Conservation (phyloP, 2,329 filamentous ascomycete genomes). For the Berkeleyomyces basicola region DNA sequence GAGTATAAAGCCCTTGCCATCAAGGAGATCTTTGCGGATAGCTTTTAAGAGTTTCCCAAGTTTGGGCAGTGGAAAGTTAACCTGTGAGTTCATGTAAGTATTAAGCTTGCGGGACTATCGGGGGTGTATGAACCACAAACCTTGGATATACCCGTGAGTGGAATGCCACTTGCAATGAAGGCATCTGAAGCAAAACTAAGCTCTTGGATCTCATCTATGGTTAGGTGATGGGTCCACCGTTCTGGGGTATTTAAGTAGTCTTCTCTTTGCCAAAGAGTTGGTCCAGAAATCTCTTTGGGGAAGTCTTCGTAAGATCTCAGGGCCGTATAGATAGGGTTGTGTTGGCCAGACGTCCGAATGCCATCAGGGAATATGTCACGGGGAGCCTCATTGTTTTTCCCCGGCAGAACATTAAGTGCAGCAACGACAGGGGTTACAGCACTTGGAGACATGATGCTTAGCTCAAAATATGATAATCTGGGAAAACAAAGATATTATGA, state of each 20-base stretch:
- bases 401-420: not conserved
- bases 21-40: slow-evolving; percentile 34
- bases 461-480: not conserved
- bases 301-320: slow-evolving; percentile 54
- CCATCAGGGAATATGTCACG: slow-evolving; percentile 29
- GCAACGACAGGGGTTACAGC: not conserved
- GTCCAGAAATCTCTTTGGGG: slow-evolving; percentile 52
- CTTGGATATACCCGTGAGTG: slow-evolving; percentile 49
- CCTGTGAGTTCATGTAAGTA: slow-evolving; percentile 15
- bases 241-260: slow-evolving; percentile 47
- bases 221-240: slow-evolving; percentile 58
- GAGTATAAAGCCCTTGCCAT: slow-evolving; percentile 79
- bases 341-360: slow-evolving; percentile 48
- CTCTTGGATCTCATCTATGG: slow-evolving; percentile 47
- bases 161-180: slow-evolving; percentile 48
- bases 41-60: slow-evolving; percentile 22
- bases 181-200: slow-evolving; percentile 48
- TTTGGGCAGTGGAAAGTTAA: slow-evolving; percentile 28
- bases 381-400: slow-evolving; percentile 22
- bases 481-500: not conserved
- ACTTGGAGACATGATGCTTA: slow-evolving; percentile 3
- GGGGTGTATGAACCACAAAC: slow-evolving; percentile 13
- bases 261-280: slow-evolving; percentile 54
- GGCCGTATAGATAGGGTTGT: slow-evolving; percentile 47
- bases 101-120: not conserved